Conservation (phyloP, 2,329 filamentous ascomycete genomes). For the Blastomyces parvus region DNA sequence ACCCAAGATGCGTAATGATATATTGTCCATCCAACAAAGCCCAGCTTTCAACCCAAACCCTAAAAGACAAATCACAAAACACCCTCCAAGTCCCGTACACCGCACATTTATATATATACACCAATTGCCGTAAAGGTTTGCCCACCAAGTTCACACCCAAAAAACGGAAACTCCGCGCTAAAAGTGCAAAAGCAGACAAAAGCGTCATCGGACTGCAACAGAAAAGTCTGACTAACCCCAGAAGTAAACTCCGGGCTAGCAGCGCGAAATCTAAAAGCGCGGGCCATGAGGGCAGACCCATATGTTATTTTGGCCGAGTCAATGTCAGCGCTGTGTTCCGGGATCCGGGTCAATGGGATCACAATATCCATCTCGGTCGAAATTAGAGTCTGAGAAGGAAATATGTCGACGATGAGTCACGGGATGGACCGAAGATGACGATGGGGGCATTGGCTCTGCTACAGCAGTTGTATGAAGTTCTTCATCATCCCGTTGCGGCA, state of each 20-base stretch:
- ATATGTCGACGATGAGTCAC: background rate
- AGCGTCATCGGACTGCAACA: background rate
- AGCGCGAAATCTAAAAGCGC: background rate
- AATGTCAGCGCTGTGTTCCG: background rate
- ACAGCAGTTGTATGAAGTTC: background rate
- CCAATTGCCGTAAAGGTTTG: background rate
- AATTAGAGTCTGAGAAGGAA: background rate
- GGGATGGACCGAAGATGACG: background rate
- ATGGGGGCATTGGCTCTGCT: background rate
- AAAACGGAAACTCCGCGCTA: conserved; percentile 3
- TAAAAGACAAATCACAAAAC: background rate
- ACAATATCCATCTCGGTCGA: background rate
- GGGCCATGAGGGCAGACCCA: background rate
- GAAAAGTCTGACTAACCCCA: background rate
- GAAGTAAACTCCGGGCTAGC: background rate
- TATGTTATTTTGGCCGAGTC: background rate
- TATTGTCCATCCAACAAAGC: background rate
- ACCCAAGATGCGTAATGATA: background rate
- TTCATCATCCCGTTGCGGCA: background rate
- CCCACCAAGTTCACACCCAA: background rate
- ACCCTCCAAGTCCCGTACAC: background rate
- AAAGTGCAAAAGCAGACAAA: background rate
- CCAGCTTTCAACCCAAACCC: background rate
- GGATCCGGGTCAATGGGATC: background rate
- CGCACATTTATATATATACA: background rate